phyloP scores from a whole-genome alignment of 768 basidiomycete genomes.

The Kwoniella botswanensis region DNA sequence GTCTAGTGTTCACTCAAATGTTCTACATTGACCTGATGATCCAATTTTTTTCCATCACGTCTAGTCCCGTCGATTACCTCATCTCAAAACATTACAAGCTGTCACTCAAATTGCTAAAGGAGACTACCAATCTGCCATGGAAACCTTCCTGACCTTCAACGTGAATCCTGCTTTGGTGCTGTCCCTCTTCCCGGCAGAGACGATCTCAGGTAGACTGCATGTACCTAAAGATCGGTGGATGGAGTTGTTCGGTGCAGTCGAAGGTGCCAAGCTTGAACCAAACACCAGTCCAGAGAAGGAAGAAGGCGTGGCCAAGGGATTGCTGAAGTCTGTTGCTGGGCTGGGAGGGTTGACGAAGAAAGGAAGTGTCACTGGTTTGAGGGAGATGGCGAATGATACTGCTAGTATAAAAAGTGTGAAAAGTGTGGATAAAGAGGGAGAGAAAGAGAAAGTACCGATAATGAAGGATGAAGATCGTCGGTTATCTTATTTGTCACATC shows the following conservation, averaged over 20 bases:
- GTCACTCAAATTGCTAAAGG: slow-evolving; percentile 74
- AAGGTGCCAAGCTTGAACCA: slow-evolving; percentile 54
- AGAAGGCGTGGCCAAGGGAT: slow-evolving; percentile 48
- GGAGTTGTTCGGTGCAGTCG: slow-evolving; percentile 74
- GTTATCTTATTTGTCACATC: background rate
- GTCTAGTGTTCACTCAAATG: background rate
- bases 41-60: background rate
- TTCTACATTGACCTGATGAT: no score
- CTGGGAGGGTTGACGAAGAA: slow-evolving; percentile 35
- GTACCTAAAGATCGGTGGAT: slow-evolving; percentile 77
- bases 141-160: slow-evolving; percentile 84
- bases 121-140: slow-evolving; percentile 77
- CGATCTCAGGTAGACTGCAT: slow-evolving; percentile 76
- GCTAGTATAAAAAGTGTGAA: slow-evolving; percentile 21
- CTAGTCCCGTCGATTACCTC: slow-evolving; percentile 54
- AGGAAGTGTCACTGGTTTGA: slow-evolving; percentile 55
- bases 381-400: slow-evolving; percentile 53
- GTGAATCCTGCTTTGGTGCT: slow-evolving; percentile 93
- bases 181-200: slow-evolving; percentile 76
- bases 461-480: slow-evolving; percentile 46
- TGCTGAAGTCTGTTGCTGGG: slow-evolving; percentile 37
- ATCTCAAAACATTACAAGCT: slow-evolving; percentile 75
- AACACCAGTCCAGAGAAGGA: slow-evolving; percentile 44
- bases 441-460: slow-evolving; percentile 23
- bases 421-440: slow-evolving; percentile 7